phyloP scores from a whole-genome alignment of 1,284 basidiomycete species.

The Heterobasidion occidentale region DNA sequence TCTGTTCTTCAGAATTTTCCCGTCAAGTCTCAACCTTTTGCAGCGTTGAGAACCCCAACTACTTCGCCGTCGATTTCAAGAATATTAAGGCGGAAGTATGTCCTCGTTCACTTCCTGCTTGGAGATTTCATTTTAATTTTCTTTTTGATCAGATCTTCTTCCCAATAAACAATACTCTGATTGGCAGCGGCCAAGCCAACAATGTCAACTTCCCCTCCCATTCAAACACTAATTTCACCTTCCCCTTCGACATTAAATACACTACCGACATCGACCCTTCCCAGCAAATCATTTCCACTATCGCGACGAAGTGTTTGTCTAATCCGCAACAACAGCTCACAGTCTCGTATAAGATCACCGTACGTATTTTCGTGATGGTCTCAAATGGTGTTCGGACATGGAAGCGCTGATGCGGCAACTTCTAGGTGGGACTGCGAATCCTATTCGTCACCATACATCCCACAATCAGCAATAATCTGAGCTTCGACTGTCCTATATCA shows the following conservation, averaged over 20 bases:
- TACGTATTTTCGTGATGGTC: slow-evolving; percentile 17
- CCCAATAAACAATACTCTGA: slow-evolving; percentile 57
- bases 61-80: slow-evolving; percentile 69
- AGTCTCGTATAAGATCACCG: slow-evolving; percentile 66
- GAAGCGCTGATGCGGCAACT: slow-evolving; percentile 16
- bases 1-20: neutral
- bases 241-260: slow-evolving; percentile 78
- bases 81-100: slow-evolving; percentile 59
- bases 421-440: slow-evolving; percentile 54
- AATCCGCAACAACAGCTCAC: slow-evolving; percentile 42
- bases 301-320: slow-evolving; percentile 64
- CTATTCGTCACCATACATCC: slow-evolving; percentile 65
- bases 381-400: neutral
- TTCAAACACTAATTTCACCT: slow-evolving; percentile 66
- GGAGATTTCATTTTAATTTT: slow-evolving; percentile 1
- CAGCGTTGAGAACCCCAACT: slow-evolving; percentile 84
- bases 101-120: slow-evolving; percentile 4
- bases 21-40: neutral
- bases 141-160: slow-evolving; percentile 52
- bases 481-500: slow-evolving; percentile 61
- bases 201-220: slow-evolving; percentile 62
- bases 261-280: slow-evolving; percentile 52
- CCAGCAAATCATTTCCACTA: slow-evolving; percentile 52
- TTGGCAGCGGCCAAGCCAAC: slow-evolving; percentile 62
- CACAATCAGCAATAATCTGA: slow-evolving; percentile 56